Conservation (phyloP, 345 rosid species). For the Rhodomyrtus tomentosa region DNA sequence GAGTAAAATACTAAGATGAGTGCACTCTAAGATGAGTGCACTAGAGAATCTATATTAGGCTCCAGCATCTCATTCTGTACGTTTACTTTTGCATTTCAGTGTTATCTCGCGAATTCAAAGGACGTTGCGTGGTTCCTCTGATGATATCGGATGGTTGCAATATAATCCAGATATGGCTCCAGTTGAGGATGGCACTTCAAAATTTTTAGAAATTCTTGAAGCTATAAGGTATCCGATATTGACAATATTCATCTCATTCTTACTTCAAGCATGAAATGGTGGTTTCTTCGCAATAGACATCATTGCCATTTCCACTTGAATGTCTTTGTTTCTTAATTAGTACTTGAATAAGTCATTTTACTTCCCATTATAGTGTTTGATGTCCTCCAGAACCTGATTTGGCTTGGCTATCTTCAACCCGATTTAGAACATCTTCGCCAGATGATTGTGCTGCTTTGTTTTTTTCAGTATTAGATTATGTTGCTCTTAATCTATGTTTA, state of each 20-base stretch:
- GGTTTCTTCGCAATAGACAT: not conserved
- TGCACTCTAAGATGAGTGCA: not conserved
- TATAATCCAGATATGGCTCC: slow-evolving; percentile 47
- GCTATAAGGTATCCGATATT: slow-evolving; percentile 23
- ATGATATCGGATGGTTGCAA: slow-evolving; percentile 73
- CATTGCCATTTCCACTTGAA: not conserved
- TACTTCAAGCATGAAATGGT: not conserved
- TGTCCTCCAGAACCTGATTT: not conserved
- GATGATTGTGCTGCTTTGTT: not conserved
- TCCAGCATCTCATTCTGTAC: not conserved
- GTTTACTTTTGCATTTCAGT: slow-evolving; percentile 15
- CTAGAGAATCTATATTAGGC: not conserved
- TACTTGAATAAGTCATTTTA: not conserved
- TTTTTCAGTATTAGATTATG: not conserved
- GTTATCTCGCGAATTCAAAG: slow-evolving; percentile 35
- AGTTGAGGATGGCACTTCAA: slow-evolving; percentile 41
- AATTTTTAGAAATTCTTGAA: slow-evolving; percentile 50
- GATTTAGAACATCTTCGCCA: not conserved
- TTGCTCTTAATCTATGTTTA: not conserved
- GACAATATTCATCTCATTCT: not conserved
- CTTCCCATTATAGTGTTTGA: not conserved
- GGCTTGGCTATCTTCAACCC: not conserved
- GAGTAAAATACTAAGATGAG: not conserved
- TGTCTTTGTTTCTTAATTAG: not conserved
- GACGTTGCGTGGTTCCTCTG: slow-evolving; percentile 50